A percentile compares a stretch with the other conserved stretches of the same genome.
Evolutionary conservation across 805 yeast species (phyloP).

Genomic region (Wickerhamomyces bovis): DNA sequence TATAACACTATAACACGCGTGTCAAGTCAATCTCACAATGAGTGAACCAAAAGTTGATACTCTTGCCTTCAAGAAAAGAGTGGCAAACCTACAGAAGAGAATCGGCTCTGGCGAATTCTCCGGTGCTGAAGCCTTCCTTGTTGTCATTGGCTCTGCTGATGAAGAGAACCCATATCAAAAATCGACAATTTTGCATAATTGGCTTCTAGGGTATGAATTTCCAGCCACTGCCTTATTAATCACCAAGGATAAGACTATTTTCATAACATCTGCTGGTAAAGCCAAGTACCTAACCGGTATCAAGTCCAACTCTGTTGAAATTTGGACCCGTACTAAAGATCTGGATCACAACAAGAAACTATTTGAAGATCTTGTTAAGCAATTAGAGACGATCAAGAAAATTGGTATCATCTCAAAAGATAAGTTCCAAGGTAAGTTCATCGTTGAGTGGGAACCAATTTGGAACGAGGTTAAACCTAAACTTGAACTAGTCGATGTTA

Average conservation of each 20-base stretch:
- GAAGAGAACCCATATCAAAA: conserved; percentile 88
- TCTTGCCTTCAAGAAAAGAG: conserved; percentile 45
- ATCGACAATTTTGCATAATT: conserved; percentile 78
- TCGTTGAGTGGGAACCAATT: conserved; percentile 65
- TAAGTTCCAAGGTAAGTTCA: conserved; percentile 74
- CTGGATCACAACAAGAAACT: conserved; percentile 63
- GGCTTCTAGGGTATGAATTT: conserved; percentile 93
- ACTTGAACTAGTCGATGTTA: conserved; percentile 45
- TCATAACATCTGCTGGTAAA: conserved; percentile 80
- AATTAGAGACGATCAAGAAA: conserved; percentile 38
- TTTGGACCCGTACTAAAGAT: conserved; percentile 80
- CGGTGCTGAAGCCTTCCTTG: conserved; percentile 45
- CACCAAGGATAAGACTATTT: conserved; percentile 48
- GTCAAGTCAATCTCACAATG: conserved; percentile 29
- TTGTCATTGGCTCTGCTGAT: conserved; percentile 79
- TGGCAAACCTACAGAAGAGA: conserved; percentile 36
- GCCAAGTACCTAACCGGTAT: conserved; percentile 70
- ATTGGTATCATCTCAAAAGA: conserved; percentile 75
- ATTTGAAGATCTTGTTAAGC: conserved; percentile 48
- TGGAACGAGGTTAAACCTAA: conserved; percentile 33
- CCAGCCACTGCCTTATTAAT: conserved; percentile 81
- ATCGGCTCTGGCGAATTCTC: conserved; percentile 25
- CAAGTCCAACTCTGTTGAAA: conserved; percentile 38
- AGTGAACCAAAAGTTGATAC: conserved; percentile 54
- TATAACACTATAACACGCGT: no score